phyloP scores from a whole-genome alignment of 2,329 filamentous ascomycete genomes.

The Pyricularia pennisetigena region DNA sequence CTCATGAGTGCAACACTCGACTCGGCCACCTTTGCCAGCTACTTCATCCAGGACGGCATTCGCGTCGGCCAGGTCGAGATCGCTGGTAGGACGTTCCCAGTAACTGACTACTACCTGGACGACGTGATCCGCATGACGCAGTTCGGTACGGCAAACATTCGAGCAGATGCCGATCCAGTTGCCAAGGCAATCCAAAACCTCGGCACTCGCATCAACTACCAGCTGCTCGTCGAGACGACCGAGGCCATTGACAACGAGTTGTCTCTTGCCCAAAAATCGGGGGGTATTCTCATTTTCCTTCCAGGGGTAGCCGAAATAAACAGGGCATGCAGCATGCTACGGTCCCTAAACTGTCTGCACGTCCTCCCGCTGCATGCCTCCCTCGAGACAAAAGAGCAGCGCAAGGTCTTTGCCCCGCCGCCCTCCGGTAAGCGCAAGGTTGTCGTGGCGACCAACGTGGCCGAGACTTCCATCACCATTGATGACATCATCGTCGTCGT shows the following conservation, averaged over 20 bases:
- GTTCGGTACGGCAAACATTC: slow-evolving; percentile 40
- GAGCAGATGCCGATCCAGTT: slow-evolving; percentile 40
- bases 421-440: slow-evolving; percentile 81
- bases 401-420: slow-evolving; percentile 68
- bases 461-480: slow-evolving; percentile 97
- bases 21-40: slow-evolving; percentile 71
- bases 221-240: slow-evolving; percentile 71
- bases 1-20: slow-evolving; percentile 96
- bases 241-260: slow-evolving; percentile 73
- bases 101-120: slow-evolving; percentile 83
- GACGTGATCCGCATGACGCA: slow-evolving; percentile 74
- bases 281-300: slow-evolving; percentile 91
- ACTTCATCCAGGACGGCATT: slow-evolving; percentile 62
- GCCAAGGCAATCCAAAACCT: slow-evolving; percentile 63
- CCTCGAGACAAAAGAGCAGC: slow-evolving; percentile 78
- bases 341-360: slow-evolving; percentile 47
- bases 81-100: slow-evolving; percentile 78
- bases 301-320: slow-evolving; percentile 90
- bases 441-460: slow-evolving; percentile 91
- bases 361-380: slow-evolving; percentile 88
- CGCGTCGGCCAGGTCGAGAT: slow-evolving; percentile 79
- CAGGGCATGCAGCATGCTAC: slow-evolving; percentile 61
- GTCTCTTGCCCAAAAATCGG: slow-evolving; percentile 51
- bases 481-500: slow-evolving; percentile 95
- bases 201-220: slow-evolving; percentile 84